Conservation (phyloP, 768 basidiomycete genomes). For the Boletellus sp. region DNA sequence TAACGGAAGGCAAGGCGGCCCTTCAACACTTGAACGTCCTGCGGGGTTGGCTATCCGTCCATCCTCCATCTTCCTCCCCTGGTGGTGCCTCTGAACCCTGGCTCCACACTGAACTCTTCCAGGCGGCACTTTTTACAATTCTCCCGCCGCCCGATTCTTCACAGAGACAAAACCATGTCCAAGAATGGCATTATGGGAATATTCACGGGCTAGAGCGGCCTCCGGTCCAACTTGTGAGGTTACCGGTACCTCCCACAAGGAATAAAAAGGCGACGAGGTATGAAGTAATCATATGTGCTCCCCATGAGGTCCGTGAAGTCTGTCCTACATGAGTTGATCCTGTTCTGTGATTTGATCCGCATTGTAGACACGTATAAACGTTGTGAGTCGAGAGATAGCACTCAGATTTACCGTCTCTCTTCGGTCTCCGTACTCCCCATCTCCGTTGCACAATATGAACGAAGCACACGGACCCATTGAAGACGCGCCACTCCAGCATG, state of each 20-base stretch:
- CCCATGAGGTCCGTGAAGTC: conserved; percentile 62
- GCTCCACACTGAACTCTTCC: conserved; percentile 58
- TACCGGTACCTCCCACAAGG: conserved; percentile 42
- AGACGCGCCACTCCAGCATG: conserved; percentile 33
- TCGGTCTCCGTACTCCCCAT: conserved; percentile 23
- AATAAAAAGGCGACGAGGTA: conserved; percentile 49
- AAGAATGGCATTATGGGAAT: conserved; percentile 79
- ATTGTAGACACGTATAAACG: conserved; percentile 58
- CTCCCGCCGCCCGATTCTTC: conserved; percentile 42
- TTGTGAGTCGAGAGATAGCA: conserved; percentile 32
- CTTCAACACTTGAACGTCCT: conserved; percentile 80
- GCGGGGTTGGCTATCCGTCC: conserved; percentile 59
- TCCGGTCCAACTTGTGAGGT: conserved; percentile 44
- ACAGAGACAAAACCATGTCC: conserved; percentile 21
- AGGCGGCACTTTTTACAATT: conserved; percentile 75
- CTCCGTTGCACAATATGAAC: not conserved
- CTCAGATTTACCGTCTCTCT: conserved; percentile 49
- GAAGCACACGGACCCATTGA: not conserved
- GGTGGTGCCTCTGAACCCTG: conserved; percentile 32
- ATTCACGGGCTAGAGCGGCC: conserved; percentile 65
- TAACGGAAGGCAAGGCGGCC: conserved; percentile 83
- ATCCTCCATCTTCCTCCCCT: conserved; percentile 36
- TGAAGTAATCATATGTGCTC: conserved; percentile 70
- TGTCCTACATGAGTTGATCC: not conserved
- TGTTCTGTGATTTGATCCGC: too few species aligned